Base-by-base conservation (phyloP, 1,284 basidiomycete species). In the Pseudozyma thailandica region DNA sequence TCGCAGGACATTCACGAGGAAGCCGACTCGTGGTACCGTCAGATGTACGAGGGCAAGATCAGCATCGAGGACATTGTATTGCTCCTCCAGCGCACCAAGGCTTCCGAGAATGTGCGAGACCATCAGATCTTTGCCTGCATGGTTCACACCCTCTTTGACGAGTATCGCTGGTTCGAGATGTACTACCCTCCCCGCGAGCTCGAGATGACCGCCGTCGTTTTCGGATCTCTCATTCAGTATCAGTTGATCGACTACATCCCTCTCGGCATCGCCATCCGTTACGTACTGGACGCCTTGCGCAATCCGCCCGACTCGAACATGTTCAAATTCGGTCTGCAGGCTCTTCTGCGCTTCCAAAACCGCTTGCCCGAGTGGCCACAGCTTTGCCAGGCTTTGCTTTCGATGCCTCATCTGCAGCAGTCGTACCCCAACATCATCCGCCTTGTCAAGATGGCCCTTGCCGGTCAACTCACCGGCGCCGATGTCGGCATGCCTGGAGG, bases 121-220 rank as follows among this genome's bases (percentile, higher is more conserved):
- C 93, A 94, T 82, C 93, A 98, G 85, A 89, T 97, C 61, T 97
- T 98, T 82, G 96, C 94, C 13, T 98, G 94, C 87, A 95, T 97
- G 89, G 89, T 98, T 50, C 94, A 98, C 85, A 96, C 97, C 85
- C 89, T 99, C 52, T 98, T 99, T 84, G 96, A 98, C 88, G 96
- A 99, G 86, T 97, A 97, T 88, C 94, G 94, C 82, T 98, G 97
- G 87, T 97, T 98, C 88, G 93, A 96, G 82, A 91, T 92, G 68
- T 78, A 82, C 50, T 95, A 99, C 81, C 96, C 96, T 15, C 88
- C 92, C 27, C 92, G 93, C 66, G 94, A 98, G 85, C 88, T 98
- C 45, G 90, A 90, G 42, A 94, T 98, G 89, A 98, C 96, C 1
- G 96, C 92, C 47, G 91, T 93, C 78, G 88, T 99, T 31, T 98